A percentile compares a stretch with the other conserved stretches of the same genome.
Evolutionary conservation across 2,329 filamentous ascomycete species (phyloP).

Genomic region (Fusarium cicatricum): DNA sequence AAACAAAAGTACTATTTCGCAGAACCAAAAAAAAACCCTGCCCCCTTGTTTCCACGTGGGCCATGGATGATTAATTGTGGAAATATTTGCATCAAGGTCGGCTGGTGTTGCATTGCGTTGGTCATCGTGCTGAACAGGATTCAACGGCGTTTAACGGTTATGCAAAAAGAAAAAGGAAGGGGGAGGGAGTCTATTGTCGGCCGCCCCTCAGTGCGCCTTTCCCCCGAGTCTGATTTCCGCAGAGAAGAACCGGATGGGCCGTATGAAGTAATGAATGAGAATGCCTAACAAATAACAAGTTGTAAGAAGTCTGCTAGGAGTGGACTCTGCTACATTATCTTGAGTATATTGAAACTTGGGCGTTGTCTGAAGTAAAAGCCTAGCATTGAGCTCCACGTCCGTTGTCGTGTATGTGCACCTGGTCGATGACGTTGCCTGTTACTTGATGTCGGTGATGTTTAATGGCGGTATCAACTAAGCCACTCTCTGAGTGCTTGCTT

Average conservation of each 20-base stretch:
- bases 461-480: background rate
- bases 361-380: conserved; percentile 8
- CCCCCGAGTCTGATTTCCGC: conserved; percentile 25
- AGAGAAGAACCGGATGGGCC: conserved; percentile 23
- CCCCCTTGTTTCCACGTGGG: conserved; percentile 31
- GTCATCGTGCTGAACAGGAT: conserved; percentile 39
- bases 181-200: conserved; percentile 15
- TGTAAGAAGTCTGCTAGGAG: background rate
- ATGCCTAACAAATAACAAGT: conserved; percentile 15
- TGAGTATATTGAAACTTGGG: conserved; percentile 13
- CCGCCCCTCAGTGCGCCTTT: conserved; percentile 18
- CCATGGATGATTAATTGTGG: conserved; percentile 45
- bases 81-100: conserved; percentile 46
- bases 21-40: conserved; percentile 26
- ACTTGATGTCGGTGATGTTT: conserved; percentile 12
- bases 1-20: conserved; percentile 43
- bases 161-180: conserved; percentile 30
- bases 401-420: background rate
- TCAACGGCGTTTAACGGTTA: conserved; percentile 43
- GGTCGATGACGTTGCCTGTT: conserved; percentile 30
- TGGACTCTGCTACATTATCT: conserved; percentile 7
- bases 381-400: conserved; percentile 12
- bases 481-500: no score
- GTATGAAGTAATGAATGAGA: conserved; percentile 37
- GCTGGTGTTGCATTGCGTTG: conserved; percentile 44